Percentiles rank a stretch among this genome's conserved stretches.
These are phyloP conservation scores for Fimicolochytrium jonesii DNA, from an alignment of 192 early-diverging fungal genomes.

Conservation along the genomic window DNA sequence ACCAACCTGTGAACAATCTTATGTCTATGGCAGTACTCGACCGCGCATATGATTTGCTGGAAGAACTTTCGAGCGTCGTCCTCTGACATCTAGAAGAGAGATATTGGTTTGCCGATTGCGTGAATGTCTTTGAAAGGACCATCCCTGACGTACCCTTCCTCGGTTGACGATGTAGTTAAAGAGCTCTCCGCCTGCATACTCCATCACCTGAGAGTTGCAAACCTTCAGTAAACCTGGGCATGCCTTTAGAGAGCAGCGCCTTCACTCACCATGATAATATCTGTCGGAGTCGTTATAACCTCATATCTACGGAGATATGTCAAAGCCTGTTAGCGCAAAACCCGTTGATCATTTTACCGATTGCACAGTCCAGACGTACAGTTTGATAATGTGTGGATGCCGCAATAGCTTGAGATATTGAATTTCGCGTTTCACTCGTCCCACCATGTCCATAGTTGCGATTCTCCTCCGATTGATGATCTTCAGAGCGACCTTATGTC, in stretches of 20 bases:
- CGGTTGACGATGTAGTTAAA: constrained; percentile 92
- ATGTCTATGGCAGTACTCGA: constrained; percentile 57
- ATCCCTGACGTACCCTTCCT: constrained; percentile 41
- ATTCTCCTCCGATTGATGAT: constrained; percentile 92
- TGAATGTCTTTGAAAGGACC: no score
- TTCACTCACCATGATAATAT: constrained; percentile 94
- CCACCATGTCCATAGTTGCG: constrained; percentile 92
- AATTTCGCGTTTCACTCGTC: constrained; percentile 93
- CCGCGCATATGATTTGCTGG: constrained; percentile 54
- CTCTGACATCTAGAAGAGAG: constrained; percentile 41
- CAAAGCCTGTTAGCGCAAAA: no score
- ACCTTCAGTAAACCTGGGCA: no score
- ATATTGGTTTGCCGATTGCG: not conserved
- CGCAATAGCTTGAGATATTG: constrained; percentile 91
- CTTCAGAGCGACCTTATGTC: constrained; percentile 94
- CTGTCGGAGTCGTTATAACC: constrained; percentile 92
- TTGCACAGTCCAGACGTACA: constrained; percentile 48
- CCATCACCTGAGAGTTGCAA: constrained; percentile 87
- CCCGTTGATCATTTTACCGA: no score
- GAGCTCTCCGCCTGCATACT: constrained; percentile 90
- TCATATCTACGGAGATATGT: constrained; percentile 64
- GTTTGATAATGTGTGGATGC: constrained; percentile 98
- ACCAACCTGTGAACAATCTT: constrained; percentile 47
- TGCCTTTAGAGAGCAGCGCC: no score
- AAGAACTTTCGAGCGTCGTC: constrained; percentile 51